phyloP scores from a whole-genome alignment of 108 stramenopile genomes.

The Skeletonema grethae region DNA sequence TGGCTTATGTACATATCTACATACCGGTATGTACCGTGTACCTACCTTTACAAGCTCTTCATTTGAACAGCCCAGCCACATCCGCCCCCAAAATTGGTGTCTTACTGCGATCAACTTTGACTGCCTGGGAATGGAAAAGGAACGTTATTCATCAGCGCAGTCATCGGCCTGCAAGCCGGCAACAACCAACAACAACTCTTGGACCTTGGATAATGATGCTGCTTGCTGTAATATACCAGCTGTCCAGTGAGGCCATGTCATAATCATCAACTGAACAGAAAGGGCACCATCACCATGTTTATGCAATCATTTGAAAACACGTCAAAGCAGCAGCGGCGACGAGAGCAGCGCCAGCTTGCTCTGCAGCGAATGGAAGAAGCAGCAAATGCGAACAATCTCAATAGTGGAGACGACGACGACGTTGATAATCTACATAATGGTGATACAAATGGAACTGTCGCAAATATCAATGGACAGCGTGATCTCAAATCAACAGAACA shows the following conservation, averaged over 20 bases:
- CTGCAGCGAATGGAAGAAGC: constrained; percentile 47
- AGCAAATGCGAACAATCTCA: constrained; percentile 3
- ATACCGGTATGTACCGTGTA: too few relatives aligned
- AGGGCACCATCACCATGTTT: constrained; percentile 8
- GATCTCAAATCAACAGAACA: background rate
- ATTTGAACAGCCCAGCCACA: background rate
- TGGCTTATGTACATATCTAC: too few relatives aligned
- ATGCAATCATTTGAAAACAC: constrained; percentile 36
- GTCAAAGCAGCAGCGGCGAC: constrained; percentile 36
- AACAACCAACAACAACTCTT: too few relatives aligned
- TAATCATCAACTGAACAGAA: too few relatives aligned
- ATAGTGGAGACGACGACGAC: background rate
- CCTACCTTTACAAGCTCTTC: too few relatives aligned
- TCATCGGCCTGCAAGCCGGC: too few relatives aligned
- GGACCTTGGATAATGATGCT: too few relatives aligned
- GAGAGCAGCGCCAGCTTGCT: constrained; percentile 30
- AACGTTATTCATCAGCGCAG: too few relatives aligned
- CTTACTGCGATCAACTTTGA: background rate
- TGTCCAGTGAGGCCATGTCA: too few relatives aligned
- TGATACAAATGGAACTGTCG: background rate
- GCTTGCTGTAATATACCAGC: too few relatives aligned
- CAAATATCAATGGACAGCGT: background rate
- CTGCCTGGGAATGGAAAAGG: too few relatives aligned
- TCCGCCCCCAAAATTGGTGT: background rate
- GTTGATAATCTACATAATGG: background rate